A percentile compares a stretch with the other conserved stretches of the same genome.
Conservation (phyloP, 139 green algal genomes). For the Chlamydomonas incerta region DNA sequence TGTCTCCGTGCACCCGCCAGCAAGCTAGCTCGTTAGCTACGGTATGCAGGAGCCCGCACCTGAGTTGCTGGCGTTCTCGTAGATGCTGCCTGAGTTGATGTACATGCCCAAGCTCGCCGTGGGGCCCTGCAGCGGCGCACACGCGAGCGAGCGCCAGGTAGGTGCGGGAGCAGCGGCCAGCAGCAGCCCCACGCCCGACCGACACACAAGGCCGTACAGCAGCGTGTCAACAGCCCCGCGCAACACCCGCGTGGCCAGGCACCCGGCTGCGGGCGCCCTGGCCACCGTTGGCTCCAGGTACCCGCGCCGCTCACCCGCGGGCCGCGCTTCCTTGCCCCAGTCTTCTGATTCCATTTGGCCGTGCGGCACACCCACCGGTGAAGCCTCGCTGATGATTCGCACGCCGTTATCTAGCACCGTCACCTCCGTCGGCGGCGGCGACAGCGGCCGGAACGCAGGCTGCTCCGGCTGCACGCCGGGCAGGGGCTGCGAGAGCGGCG, state of each 20-base stretch:
- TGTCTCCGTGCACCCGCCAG: too few relatives aligned
- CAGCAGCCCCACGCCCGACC: too few relatives aligned
- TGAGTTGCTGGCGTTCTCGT: conserved; percentile 72
- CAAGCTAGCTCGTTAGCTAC: too few relatives aligned
- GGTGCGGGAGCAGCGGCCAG: too few relatives aligned
- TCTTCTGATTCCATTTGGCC: background rate
- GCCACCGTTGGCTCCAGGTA: too few relatives aligned
- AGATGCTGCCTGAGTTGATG: conserved; percentile 87
- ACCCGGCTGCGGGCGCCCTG: too few relatives aligned
- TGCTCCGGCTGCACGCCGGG: conserved; percentile 62
- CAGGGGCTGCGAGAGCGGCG: conserved; percentile 84
- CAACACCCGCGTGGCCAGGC: too few relatives aligned
- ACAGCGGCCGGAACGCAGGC: conserved; percentile 30
- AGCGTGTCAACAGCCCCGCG: too few relatives aligned
- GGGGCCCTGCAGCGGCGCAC: conserved; percentile 88
- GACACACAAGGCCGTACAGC: too few relatives aligned
- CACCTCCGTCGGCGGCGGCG: conserved; percentile 77
- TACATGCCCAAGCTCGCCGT: conserved; percentile 93
- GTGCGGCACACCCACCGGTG: conserved; percentile 66
- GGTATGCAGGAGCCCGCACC: conserved; percentile 59
- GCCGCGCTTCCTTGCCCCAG: too few relatives aligned
- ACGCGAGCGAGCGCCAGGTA: too few relatives aligned
- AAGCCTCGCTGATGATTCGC: conserved; percentile 89
- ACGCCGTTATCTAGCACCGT: conserved; percentile 90
- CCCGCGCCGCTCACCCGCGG: too few relatives aligned